Base-by-base conservation (phyloP, 2,329 filamentous ascomycete genomes). In the Colletotrichum lupini region DNA sequence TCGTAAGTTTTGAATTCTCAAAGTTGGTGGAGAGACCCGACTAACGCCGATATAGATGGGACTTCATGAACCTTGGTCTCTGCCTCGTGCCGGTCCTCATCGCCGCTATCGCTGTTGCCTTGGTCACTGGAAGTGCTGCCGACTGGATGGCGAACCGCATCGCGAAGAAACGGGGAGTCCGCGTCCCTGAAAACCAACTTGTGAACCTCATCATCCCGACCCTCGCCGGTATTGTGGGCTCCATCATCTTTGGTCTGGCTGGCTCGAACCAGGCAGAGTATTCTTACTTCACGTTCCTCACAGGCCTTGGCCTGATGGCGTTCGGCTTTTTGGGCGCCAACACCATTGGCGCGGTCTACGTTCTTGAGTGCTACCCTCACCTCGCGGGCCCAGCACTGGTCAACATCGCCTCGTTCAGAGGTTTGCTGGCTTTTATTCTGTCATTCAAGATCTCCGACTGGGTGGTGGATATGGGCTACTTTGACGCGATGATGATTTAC, bases 101-200 rank as follows among this genome's bases (percentile, higher is more conserved):
- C 66, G 81, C 82, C 0, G 76, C 79, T 11, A 77, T 83, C 3
- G 32, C 81, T 3, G 83, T 81, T 76, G 76, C 76, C 14, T 76
- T 81, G 4, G 61, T 80, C 8, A 74, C 80, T 14, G 80, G 80
- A 64, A 77, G 77, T 30, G 76, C 76, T 28, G 81, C 79, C 1
- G 81, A 80, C 61, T 71, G 68, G 26, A 65, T 80, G n/a, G 75
- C 79, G 5, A 80, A 80, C 22, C 67, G 68, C 14, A 72, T 81
- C 0, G 78, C 81, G 22, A 76, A 76, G 49, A 77, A 75, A 68
- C 78, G 75, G 61, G 76, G 76, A 1, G 58, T 63, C 53, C 76
- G 81, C n/a, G 77, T 81, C 69, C 77, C 81, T 4, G 81, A 83
- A 72, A 78, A 80, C 62, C 79, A 79, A 57, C 78, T 82, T 4